phyloP scores from a whole-genome alignment of 1,284 basidiomycete genomes.

The Leccinum pachyderme region DNA sequence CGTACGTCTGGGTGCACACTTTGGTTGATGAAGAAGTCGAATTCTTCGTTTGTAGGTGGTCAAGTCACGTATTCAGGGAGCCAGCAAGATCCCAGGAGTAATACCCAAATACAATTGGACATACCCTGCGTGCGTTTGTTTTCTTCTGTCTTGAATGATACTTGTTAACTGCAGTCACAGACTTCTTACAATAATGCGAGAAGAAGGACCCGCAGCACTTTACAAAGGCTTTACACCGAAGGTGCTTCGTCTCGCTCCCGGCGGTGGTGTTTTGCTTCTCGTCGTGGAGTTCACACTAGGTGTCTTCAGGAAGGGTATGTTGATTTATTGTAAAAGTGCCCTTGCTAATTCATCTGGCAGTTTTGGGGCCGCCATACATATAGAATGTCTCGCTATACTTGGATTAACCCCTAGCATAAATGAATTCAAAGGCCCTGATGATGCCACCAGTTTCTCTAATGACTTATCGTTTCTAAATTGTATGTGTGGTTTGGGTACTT shows the following conservation, averaged over 20 bases:
- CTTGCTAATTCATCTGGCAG: conserved; percentile 14
- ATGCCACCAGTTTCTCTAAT: no score
- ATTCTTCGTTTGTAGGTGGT: conserved; percentile 56
- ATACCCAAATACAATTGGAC: conserved; percentile 92
- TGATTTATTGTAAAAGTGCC: neutral
- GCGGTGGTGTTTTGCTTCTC: conserved; percentile 90
- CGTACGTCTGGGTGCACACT: conserved; percentile 36
- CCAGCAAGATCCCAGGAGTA: conserved; percentile 62
- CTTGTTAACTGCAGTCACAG: conserved; percentile 28
- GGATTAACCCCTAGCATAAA: conserved; percentile 1
- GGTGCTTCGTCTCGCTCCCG: conserved; percentile 85
- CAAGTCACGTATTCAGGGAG: conserved; percentile 92
- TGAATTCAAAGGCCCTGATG: neutral
- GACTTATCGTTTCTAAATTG: neutral
- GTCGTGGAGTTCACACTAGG: conserved; percentile 84
- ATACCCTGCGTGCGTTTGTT: conserved; percentile 62
- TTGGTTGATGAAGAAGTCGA: neutral
- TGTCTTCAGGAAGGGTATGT: conserved; percentile 69
- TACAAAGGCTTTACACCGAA: conserved; percentile 95
- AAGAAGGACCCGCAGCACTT: conserved; percentile 87
- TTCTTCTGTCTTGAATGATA: neutral
- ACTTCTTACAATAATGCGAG: conserved; percentile 77
- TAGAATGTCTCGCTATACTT: conserved; percentile 16
- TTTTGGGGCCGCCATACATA: conserved; percentile 36
- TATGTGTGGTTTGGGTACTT: neutral